Evolutionary conservation across 441 rosid species (phyloP).

Genomic region (Erodium texanum): DNA sequence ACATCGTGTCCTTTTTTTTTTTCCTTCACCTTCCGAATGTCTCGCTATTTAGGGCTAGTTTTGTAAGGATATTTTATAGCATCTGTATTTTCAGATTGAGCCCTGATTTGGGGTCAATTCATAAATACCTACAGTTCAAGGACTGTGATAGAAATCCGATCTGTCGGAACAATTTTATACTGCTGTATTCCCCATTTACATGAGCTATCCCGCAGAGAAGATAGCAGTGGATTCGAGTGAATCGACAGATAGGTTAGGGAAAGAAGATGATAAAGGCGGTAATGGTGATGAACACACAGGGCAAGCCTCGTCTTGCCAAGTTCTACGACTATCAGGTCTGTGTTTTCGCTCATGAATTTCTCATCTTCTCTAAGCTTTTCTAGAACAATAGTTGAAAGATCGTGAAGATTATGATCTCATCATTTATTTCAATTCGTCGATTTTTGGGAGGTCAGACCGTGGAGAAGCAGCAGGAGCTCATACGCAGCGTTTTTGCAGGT

Average conservation of each 20-base stretch:
- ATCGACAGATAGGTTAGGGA: not conserved
- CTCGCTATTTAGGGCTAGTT: not conserved
- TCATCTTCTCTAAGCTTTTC: not conserved
- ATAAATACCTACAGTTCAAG: not conserved
- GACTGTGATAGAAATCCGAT: not conserved
- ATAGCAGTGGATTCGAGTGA: not conserved
- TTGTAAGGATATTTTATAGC: no score
- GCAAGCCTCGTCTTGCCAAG: constrained; percentile 84
- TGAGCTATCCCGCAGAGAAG: not conserved
- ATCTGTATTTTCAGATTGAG: not conserved
- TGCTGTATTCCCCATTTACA: not conserved
- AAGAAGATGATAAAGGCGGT: constrained; percentile 72
- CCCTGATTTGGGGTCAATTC: not conserved
- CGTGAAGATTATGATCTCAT: not conserved
- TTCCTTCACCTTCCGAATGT: no score
- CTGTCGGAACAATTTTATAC: not conserved
- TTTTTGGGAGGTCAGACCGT: constrained; percentile 35
- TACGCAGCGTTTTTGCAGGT: constrained; percentile 75
- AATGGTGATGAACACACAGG: constrained; percentile 81
- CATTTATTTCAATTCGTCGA: constrained; percentile 2
- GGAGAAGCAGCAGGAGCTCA: constrained; percentile 86
- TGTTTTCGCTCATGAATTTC: not conserved
- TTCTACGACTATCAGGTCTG: constrained; percentile 67
- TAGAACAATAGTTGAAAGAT: not conserved
- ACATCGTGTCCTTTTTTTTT: no score